Evolutionary conservation across 169 alveolate genomes (phyloP), one percentile per base, ranked within the genome.

Genomic region (Fabrea salina): DNA sequence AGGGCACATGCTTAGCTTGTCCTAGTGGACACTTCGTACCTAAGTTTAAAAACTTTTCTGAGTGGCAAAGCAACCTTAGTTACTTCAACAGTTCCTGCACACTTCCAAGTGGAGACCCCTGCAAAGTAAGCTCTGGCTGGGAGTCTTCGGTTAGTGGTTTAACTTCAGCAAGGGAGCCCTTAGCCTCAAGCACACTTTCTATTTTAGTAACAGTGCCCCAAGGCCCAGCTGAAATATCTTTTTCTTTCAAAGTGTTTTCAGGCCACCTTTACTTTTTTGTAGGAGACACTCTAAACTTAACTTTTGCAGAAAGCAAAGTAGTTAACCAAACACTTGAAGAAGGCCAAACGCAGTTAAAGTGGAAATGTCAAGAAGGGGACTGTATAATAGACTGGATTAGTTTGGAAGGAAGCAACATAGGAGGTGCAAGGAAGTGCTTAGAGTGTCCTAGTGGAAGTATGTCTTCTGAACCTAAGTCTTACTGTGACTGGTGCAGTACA

Each of bases 361-460:
- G 51, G 32, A 19, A 25, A 19, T 5, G 19, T 41, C 47, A 27
- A 6, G 33, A 32, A 64, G 75, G 41, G n/a, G 75, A 64, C 35
- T 25, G 39, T 35, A 16, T 11, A 22, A 70, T 70, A 2, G 41
- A 70, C 49, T 43, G 39, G 8, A 70, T 70, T 22, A 11, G 32
- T 22, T 25, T 70, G 16, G n/a, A 43, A 5, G 79, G 79, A 27
- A 30, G 43, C 8, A 33, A 44, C 16, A 41, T 47, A 70, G 79
- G 79, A 5, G 79, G 67, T 0, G 79, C 79, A 30, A 25, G 25
- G 0, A 7, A n/a, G 37, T 70, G 79, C 44, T 5, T 47, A 4
- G 27, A 43, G 37, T 70, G 79, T 70, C 49, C 19, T 25, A 19
- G 2, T 2, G 79, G 79, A 0, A n/a, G 22, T 37, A 44, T 44